Base-by-base conservation (phyloP, 179 eudicot genomes). In the Vitellaria paradoxa region DNA sequence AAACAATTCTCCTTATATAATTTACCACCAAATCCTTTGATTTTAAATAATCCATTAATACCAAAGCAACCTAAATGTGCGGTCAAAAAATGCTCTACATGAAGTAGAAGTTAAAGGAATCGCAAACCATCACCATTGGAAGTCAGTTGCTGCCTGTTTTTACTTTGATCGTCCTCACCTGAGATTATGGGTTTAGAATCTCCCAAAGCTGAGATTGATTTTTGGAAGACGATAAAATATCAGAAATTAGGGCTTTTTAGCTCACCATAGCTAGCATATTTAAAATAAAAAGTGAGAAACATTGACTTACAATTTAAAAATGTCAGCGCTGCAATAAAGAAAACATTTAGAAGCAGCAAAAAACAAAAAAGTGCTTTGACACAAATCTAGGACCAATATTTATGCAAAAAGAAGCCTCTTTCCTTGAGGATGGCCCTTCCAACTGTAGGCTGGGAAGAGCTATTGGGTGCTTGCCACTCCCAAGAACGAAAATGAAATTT, bases 331-430 rank as follows among this genome's bases (percentile, higher is more conserved):
- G 78, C 72, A 63, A 84, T 86, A 55, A 87, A 89, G 14, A 85
- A 69, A 59, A 85, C 70, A 82, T 87, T 89, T 84, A 87, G 87
- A 47, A 87, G 66, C 63, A 89, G 60, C 67, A 91, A 76, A 67
- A 87, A 87, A 26, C 88, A 91, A 53, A 89, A 53, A 13, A 89
- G 86, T 26, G 87, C 91, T 59, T 77, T 88, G 40, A 89, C 78
- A 66, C 89, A 78, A 47, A 89, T 76, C 92, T 91, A 89, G 72
- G 60, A 89, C 92, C 85, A 82, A 72, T 76, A 77, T 53, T 80
- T 81, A 5, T 87, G 76, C 9, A 80, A 81, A 60, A 74, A 77
- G 60, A 77, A 42, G 14, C 80, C 75, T 82, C 90, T 82, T 59
- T 89, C 75, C 49, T 85, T 85, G 66, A 87, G 87, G 18, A 89